Percentiles rank a stretch among this genome's conserved stretches.
phyloP scores from a whole-genome alignment of 345 rosid species.

The Fremontodendron californicum region DNA sequence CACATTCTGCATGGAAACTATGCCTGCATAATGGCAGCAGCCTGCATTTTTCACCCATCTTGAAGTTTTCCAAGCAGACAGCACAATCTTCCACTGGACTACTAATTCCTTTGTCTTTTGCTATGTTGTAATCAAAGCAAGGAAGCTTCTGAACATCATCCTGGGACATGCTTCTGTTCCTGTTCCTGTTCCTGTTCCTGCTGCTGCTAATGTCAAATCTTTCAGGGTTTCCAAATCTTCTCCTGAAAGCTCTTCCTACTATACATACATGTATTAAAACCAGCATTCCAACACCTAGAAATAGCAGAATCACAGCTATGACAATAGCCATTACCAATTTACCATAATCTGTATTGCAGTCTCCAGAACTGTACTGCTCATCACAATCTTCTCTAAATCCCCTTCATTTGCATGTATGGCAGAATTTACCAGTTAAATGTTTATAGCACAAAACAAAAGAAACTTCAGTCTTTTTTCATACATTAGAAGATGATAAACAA shows the following conservation, averaged over 20 bases:
- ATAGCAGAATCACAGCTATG: slow-evolving; percentile 32
- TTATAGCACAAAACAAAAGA: neutral
- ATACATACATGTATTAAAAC: slow-evolving; percentile 42
- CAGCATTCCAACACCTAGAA: slow-evolving; percentile 37
- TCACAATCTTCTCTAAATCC: slow-evolving; percentile 3
- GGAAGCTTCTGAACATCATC: slow-evolving; percentile 57
- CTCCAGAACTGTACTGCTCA: slow-evolving; percentile 13
- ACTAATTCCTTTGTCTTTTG: slow-evolving; percentile 31
- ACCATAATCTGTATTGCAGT: slow-evolving; percentile 13
- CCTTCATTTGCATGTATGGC: neutral
- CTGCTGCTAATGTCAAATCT: neutral
- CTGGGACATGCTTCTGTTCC: slow-evolving; percentile 31
- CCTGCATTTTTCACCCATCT: slow-evolving; percentile 54
- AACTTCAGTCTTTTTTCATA: neutral
- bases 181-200: neutral
- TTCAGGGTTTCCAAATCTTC: slow-evolving; percentile 5
- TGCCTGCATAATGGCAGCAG: slow-evolving; percentile 47
- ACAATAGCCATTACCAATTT: slow-evolving; percentile 26
- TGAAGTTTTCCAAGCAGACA: slow-evolving; percentile 53
- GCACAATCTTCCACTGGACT: slow-evolving; percentile 49
- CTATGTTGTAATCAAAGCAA: slow-evolving; percentile 38
- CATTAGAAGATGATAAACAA: neutral
- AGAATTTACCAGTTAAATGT: neutral
- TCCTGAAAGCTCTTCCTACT: slow-evolving; percentile 32
- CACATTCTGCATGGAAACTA: slow-evolving; percentile 52